Evolutionary conservation across 768 basidiomycete species (phyloP), one percentile per base, ranked within the genome.

Genomic region (Vararia minispora): DNA sequence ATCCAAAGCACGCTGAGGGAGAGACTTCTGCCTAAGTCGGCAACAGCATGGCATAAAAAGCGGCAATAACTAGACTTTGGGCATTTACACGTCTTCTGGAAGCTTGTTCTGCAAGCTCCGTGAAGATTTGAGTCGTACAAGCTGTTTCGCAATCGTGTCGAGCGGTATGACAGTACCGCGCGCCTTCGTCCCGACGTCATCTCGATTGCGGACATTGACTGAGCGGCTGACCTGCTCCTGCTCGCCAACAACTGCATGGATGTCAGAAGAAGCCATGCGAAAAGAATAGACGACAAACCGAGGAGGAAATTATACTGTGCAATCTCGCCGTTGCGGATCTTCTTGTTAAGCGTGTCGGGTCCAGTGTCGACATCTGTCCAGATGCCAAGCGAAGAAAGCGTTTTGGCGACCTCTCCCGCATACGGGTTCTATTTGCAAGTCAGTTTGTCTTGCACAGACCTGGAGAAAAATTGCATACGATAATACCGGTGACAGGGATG

Each of bases 261-360:
- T 33, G 17, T 22, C 13, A 21, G 31, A 32, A 36, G 13, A 25
- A 40, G 18, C 11, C 23, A 35, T 7, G 44, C 33, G 36, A 33
- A n/a, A 45, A 34, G 18, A 34, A 40, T n/a, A 31, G 17, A 22
- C 17, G 36, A 59, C 79, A 39, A 44, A 95, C 92, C 90, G 47
- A 98, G 71, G 51, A 97, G 89, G 57, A 95, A 97, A 63, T 98
- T 98, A 64, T 94, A 95, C 58, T 97, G 94, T 23, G 91, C 87
- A 46, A 94, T 76, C 63, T 99, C 92, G 16, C 87, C 92, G 56
- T 98, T 97, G 21, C 92, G 74, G 53, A 99, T 88, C 71, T 97
- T 98, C 75, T 98, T 98, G 43, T 76, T 82, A 20, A 98, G 72
- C 0, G 95, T 98, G 53, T 95, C 82, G 28, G 82, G 78, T 25